Percentiles rank a stretch among this genome's conserved stretches.
These are phyloP conservation scores for Cucurbita argyrosperma DNA, from an alignment of 306 rosid species.

Conservation along the genomic window DNA sequence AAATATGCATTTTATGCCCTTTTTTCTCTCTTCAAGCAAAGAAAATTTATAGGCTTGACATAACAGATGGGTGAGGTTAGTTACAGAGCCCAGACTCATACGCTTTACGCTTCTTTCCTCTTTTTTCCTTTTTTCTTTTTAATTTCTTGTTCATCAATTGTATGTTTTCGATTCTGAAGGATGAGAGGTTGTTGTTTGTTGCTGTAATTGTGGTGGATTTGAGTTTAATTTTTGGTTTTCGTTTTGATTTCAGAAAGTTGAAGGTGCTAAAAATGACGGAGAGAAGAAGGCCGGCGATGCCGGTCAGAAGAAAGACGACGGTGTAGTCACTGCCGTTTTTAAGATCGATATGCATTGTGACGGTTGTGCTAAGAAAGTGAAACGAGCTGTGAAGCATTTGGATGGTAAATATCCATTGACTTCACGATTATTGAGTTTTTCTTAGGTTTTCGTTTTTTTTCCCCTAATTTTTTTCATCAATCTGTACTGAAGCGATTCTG, in stretches of 20 bases:
- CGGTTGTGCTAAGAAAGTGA: constrained; percentile 65
- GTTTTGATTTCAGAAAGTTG: constrained; percentile 1
- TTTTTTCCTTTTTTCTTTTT: too few relatives aligned
- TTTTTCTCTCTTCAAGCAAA: neutral
- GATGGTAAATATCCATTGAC: constrained; percentile 23
- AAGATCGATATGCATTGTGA: constrained; percentile 72
- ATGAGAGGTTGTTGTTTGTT: neutral
- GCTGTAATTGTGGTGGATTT: neutral
- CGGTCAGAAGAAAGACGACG: constrained; percentile 38
- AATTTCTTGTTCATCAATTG: neutral
- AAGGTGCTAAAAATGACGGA: constrained; percentile 22
- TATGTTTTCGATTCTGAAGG: neutral
- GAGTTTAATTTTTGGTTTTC: neutral
- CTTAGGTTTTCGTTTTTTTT: neutral
- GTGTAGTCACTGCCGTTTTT: constrained; percentile 25
- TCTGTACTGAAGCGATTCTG: neutral
- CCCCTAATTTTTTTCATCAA: neutral
- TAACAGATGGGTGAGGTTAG: constrained; percentile 6
- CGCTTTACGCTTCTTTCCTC: neutral
- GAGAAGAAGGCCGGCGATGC: constrained; percentile 50
- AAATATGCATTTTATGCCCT: neutral
- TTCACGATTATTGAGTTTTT: neutral
- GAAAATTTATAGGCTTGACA: neutral
- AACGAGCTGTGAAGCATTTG: constrained; percentile 31
- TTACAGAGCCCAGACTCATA: neutral